phyloP scores from a whole-genome alignment of 2,329 filamentous ascomycete species.

The Neopestalotiopsis rosae region DNA sequence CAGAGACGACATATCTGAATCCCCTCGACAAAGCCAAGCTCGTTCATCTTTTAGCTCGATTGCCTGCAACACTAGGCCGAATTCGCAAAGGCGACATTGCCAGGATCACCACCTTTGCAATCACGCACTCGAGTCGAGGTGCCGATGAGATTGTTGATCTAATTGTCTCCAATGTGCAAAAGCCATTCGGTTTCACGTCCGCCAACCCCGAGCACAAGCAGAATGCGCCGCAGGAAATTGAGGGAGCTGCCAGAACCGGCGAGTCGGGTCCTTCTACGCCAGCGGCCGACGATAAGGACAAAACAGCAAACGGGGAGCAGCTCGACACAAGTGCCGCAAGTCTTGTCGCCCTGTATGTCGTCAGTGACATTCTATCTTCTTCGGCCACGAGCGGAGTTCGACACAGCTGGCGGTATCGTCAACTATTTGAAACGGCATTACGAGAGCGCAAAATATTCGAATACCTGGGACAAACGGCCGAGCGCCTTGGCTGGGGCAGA shows the following conservation, averaged over 20 bases:
- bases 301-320: constrained; percentile 35
- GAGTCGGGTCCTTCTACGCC: constrained; percentile 42
- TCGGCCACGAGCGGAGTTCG: constrained; percentile 77
- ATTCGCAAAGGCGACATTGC: constrained; percentile 87
- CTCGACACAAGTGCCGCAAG: constrained; percentile 74
- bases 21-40: constrained; percentile 86
- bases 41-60: constrained; percentile 79
- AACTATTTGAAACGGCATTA: constrained; percentile 77
- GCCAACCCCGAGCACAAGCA: constrained; percentile 66
- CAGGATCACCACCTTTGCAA: constrained; percentile 84
- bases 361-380: constrained; percentile 79
- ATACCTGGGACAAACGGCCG: constrained; percentile 74
- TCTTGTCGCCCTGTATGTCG: constrained; percentile 80
- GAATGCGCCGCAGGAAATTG: constrained; percentile 44
- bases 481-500: constrained; percentile 77
- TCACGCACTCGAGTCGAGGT: constrained; percentile 83
- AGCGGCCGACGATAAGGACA: constrained; percentile 38
- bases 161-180: constrained; percentile 80
- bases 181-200: constrained; percentile 74
- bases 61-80: constrained; percentile 77
- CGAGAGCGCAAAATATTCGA: constrained; percentile 73
- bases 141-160: constrained; percentile 92
- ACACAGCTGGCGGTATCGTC: constrained; percentile 85
- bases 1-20: constrained; percentile 73
- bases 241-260: constrained; percentile 34